Conservation (phyloP, 2,329 filamentous ascomycete genomes). For the Ophiostoma montium region DNA sequence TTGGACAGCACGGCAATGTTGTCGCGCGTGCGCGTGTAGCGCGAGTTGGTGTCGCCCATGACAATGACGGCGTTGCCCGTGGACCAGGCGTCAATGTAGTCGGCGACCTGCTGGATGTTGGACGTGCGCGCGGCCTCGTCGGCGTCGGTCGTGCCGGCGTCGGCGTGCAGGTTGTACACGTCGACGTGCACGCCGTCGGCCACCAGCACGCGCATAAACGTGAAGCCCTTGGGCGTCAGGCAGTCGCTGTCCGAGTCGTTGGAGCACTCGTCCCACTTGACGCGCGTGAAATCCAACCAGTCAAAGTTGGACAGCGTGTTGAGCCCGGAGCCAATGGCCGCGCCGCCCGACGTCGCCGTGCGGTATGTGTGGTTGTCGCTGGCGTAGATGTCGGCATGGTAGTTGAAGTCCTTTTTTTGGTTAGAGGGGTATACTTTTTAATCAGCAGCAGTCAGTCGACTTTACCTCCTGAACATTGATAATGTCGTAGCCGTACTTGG, state of each 20-base stretch:
- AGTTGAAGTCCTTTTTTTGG: conserved; percentile 43
- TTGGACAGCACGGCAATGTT: conserved; percentile 34
- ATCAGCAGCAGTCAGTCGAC: background rate
- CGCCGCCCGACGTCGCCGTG: conserved; percentile 51
- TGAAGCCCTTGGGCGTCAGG: conserved; percentile 56
- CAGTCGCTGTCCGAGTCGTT: conserved; percentile 43
- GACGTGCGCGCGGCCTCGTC: conserved; percentile 42
- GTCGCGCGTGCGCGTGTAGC: conserved; percentile 44
- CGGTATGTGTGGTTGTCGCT: conserved; percentile 45
- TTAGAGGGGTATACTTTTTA: no score
- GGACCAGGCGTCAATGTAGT: conserved; percentile 41
- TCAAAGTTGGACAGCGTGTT: conserved; percentile 47
- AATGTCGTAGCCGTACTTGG: conserved; percentile 42
- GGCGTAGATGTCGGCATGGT: conserved; percentile 47
- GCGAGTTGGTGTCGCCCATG: conserved; percentile 51
- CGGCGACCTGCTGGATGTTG: conserved; percentile 45
- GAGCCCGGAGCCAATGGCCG: conserved; percentile 46
- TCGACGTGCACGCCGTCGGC: conserved; percentile 42
- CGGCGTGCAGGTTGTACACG: conserved; percentile 52
- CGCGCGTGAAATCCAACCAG: conserved; percentile 40
- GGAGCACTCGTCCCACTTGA: conserved; percentile 46
- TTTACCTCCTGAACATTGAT: conserved; percentile 48
- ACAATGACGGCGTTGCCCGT: conserved; percentile 47
- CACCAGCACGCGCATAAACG: conserved; percentile 45
- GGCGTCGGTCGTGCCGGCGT: conserved; percentile 38